Conservation (phyloP, 345 rosid species). For the Eucalyptus regnans region DNA sequence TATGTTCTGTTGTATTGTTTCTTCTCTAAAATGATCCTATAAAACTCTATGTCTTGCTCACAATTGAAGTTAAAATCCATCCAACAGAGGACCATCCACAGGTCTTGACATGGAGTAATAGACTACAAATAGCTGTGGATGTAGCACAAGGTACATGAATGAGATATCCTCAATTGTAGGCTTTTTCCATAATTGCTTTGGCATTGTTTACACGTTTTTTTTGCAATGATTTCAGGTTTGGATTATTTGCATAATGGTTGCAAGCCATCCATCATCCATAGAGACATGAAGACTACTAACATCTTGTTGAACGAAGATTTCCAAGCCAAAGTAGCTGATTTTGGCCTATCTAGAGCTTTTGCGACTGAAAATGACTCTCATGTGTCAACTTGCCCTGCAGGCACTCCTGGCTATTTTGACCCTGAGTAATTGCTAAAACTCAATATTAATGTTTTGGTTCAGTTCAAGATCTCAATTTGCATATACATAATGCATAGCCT, state of each 20-base stretch:
- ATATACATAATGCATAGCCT: not conserved
- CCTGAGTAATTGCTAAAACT: not conserved
- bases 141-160: not conserved
- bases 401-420: not conserved
- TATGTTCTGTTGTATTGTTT: no score
- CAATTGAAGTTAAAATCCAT: not conserved
- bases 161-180: not conserved
- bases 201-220: not conserved
- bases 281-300: slow-evolving; percentile 19
- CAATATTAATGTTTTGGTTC: not conserved
- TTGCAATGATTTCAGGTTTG: not conserved
- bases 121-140: not conserved
- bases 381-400: not conserved
- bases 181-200: not conserved
- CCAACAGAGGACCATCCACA: not conserved
- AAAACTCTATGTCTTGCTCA: not conserved
- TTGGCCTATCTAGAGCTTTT: slow-evolving; percentile 6
- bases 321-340: slow-evolving; percentile 20
- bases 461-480: not conserved
- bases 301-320: slow-evolving; percentile 8
- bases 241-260: slow-evolving; percentile 20
- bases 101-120: not conserved
- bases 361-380: not conserved
- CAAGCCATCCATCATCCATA: slow-evolving; percentile 20
- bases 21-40: no score